Conservation (phyloP, 2,329 filamentous ascomycete species). For the Westerdykella sp. region DNA sequence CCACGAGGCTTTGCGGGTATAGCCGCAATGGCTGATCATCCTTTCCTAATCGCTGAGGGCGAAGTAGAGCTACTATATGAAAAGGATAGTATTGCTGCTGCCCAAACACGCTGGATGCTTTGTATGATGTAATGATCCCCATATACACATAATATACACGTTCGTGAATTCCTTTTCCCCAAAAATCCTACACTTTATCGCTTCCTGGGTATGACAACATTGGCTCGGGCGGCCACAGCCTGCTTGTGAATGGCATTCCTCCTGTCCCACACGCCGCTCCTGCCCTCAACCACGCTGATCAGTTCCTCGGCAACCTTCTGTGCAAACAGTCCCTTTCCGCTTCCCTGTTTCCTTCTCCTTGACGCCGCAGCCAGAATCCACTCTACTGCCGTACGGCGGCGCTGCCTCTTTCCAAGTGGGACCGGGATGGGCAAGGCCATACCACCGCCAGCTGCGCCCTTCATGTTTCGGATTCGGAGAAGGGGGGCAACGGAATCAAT, state of each 20-base stretch:
- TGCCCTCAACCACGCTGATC: conserved; percentile 79
- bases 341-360: conserved; percentile 68
- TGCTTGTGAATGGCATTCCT: conserved; percentile 72
- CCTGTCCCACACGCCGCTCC: conserved; percentile 77
- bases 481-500: conserved; percentile 91
- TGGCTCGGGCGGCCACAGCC: conserved; percentile 71
- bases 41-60: too few relatives aligned
- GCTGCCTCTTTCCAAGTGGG: conserved; percentile 67
- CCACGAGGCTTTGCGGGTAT: background rate
- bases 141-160: background rate
- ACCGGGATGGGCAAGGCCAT: conserved; percentile 73
- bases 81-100: background rate
- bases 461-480: conserved; percentile 68
- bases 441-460: conserved; percentile 80
- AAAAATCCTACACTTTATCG: conserved; percentile 11
- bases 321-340: conserved; percentile 66
- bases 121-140: background rate
- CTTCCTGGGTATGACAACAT: conserved; percentile 44
- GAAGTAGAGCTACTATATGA: background rate
- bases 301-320: conserved; percentile 79
- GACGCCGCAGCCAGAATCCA: conserved; percentile 87
- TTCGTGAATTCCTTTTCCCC: background rate
- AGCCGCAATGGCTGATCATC: too few relatives aligned
- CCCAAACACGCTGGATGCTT: too few relatives aligned
- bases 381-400: conserved; percentile 69